Evolutionary conservation across 179 eudicot genomes (phyloP).

Genomic region (Pouteria campechiana): DNA sequence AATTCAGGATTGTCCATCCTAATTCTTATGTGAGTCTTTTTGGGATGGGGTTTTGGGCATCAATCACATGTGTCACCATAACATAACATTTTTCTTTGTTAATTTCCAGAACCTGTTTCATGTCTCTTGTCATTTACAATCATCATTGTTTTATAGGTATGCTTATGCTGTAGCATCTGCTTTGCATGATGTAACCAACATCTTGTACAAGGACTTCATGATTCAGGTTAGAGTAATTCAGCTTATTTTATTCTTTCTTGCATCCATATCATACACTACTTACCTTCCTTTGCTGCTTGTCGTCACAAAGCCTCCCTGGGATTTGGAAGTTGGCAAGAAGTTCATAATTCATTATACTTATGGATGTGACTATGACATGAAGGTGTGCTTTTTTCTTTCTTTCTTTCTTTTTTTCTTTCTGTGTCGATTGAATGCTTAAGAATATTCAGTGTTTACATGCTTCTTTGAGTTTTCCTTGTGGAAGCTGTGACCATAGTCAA

Average conservation of each 20-base stretch:
- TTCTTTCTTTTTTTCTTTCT: too few relatives aligned
- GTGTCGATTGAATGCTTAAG: too few relatives aligned
- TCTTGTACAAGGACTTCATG: conserved; percentile 95
- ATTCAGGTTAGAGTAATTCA: conserved; percentile 50
- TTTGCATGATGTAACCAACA: conserved; percentile 73
- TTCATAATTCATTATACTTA: conserved; percentile 92
- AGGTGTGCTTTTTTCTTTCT: conserved; percentile 42
- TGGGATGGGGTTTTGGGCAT: too few relatives aligned
- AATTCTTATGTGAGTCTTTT: too few relatives aligned
- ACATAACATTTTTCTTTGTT: too few relatives aligned
- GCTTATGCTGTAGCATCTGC: conserved; percentile 98
- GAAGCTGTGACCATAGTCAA: too few relatives aligned
- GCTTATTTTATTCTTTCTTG: neutral
- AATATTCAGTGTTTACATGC: too few relatives aligned
- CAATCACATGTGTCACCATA: too few relatives aligned
- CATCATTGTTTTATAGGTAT: conserved; percentile 44
- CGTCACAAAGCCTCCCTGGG: conserved; percentile 90
- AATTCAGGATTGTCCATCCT: too few relatives aligned
- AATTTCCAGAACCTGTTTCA: too few relatives aligned
- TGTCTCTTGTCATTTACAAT: too few relatives aligned
- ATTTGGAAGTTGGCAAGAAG: conserved; percentile 56
- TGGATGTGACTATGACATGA: conserved; percentile 90
- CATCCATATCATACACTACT: neutral
- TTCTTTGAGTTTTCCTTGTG: too few relatives aligned
- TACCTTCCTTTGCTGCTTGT: conserved; percentile 9